Percentiles rank a stretch among this genome's conserved stretches.
These are phyloP conservation scores for Durotheca rogersii DNA, from an alignment of 495 filamentous ascomycete genomes.

Conservation along the genomic window DNA sequence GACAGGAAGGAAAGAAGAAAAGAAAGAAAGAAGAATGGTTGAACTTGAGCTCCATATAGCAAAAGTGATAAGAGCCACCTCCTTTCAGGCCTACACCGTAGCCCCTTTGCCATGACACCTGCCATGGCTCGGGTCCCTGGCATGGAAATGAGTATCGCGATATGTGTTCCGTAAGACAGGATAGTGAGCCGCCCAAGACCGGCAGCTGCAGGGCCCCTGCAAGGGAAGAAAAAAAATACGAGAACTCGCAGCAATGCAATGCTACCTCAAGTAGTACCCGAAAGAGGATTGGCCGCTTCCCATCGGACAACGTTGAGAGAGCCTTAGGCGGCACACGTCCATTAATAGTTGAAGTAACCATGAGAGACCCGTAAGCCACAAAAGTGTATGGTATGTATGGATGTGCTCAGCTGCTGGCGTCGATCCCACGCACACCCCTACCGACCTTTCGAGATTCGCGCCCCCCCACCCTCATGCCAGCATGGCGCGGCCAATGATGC, in stretches of 20 bases:
- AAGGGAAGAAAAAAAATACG: slow-evolving; percentile 20
- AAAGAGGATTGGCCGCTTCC: slow-evolving; percentile 16
- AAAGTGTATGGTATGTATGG: too few species aligned
- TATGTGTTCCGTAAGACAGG: slow-evolving; percentile 22
- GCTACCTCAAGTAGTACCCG: slow-evolving; percentile 15
- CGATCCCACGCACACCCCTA: too few species aligned
- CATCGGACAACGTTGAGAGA: too few species aligned
- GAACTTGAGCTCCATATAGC: neutral
- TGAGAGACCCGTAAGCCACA: too few species aligned
- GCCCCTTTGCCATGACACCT: neutral
- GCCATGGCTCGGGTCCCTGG: slow-evolving; percentile 7
- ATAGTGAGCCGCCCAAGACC: slow-evolving; percentile 14
- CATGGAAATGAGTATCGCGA: slow-evolving; percentile 16
- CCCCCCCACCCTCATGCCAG: too few species aligned
- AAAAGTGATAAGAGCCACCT: slow-evolving; percentile 10
- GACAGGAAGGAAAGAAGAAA: neutral
- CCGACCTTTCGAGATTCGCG: too few species aligned
- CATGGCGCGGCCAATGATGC: too few species aligned
- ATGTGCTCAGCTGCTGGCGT: too few species aligned
- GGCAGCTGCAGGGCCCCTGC: slow-evolving; percentile 25
- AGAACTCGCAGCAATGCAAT: slow-evolving; percentile 26
- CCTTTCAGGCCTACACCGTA: slow-evolving; percentile 1
- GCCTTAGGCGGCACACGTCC: too few species aligned
- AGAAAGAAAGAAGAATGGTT: neutral
- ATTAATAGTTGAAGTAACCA: too few species aligned